Evolutionary conservation across 148 eudicot genomes (phyloP).

Genomic region (Vaccinium myrtillus): DNA sequence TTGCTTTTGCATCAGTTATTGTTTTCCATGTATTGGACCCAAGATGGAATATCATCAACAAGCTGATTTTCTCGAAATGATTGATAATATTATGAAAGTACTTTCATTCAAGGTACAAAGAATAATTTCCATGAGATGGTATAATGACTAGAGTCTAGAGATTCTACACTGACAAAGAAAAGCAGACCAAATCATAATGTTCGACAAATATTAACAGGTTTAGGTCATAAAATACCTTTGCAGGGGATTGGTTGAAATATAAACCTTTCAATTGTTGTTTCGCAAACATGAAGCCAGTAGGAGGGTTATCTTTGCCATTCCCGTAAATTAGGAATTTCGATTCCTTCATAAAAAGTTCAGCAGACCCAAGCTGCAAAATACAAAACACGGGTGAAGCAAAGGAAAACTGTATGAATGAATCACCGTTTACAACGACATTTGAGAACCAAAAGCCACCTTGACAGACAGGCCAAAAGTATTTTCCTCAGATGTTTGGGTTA

Average conservation of each 20-base stretch:
- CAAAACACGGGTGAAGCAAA: not conserved
- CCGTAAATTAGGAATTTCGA: slow-evolving; percentile 83
- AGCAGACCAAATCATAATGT: not conserved
- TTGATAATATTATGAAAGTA: not conserved
- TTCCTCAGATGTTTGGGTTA: not conserved
- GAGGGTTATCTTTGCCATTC: slow-evolving; percentile 77
- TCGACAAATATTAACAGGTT: not conserved
- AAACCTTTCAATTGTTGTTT: slow-evolving; percentile 77
- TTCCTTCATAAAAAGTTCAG: slow-evolving; percentile 77
- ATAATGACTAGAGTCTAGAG: not conserved
- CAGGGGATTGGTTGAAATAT: slow-evolving; percentile 90
- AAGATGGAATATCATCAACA: not conserved
- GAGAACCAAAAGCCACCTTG: not conserved
- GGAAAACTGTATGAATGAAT: not conserved
- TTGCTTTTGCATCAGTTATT: not conserved
- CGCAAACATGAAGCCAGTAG: slow-evolving; percentile 90
- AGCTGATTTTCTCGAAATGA: not conserved
- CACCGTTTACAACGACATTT: not conserved
- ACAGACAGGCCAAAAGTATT: not conserved
- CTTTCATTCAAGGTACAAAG: not conserved
- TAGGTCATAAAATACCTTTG: slow-evolving; percentile 56
- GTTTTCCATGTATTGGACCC: not conserved
- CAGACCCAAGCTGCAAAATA: slow-evolving; percentile 82
- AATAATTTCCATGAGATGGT: not conserved
- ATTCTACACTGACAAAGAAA: not conserved